A percentile compares a stretch with the other conserved stretches of the same genome.
Evolutionary conservation across 495 filamentous ascomycete genomes (phyloP).

Genomic region (Penicillium bialowiezense): DNA sequence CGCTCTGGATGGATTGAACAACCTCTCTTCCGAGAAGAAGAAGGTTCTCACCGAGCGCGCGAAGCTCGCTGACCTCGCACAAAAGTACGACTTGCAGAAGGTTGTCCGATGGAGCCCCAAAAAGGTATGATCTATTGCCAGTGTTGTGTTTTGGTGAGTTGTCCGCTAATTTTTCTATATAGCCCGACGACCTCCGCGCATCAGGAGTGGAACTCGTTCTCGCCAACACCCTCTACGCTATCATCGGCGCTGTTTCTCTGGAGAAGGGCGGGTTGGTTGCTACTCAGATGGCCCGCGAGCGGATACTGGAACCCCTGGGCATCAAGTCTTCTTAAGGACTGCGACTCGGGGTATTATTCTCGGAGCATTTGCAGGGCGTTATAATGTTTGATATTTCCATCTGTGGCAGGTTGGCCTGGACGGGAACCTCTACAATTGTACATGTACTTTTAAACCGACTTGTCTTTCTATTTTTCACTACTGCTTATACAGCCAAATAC

Average conservation of each 20-base stretch:
- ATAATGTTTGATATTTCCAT: slow-evolving; percentile 24
- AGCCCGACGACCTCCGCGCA: slow-evolving; percentile 66
- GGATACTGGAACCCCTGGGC: slow-evolving; percentile 61
- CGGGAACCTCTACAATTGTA: slow-evolving; percentile 20
- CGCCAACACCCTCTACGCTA: slow-evolving; percentile 73
- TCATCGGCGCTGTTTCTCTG: slow-evolving; percentile 82
- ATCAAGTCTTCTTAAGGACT: slow-evolving; percentile 31
- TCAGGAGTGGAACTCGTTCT: slow-evolving; percentile 74
- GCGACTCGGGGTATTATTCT: slow-evolving; percentile 19
- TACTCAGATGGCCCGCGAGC: slow-evolving; percentile 68
- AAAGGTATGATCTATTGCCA: slow-evolving; percentile 47
- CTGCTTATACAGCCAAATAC: slow-evolving; percentile 11
- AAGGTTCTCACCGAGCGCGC: slow-evolving; percentile 53
- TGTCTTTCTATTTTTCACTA: slow-evolving; percentile 10
- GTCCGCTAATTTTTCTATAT: slow-evolving; percentile 10
- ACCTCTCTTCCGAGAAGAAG: slow-evolving; percentile 56
- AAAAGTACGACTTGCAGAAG: slow-evolving; percentile 62
- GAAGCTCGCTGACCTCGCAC: slow-evolving; percentile 63
- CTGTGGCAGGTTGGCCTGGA: slow-evolving; percentile 7
- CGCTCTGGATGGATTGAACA: slow-evolving; percentile 67
- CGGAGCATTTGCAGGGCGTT: slow-evolving; percentile 43
- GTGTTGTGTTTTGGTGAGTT: neutral
- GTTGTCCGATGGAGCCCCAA: slow-evolving; percentile 87
- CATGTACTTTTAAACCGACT: slow-evolving; percentile 27
- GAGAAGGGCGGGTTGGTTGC: slow-evolving; percentile 81